phyloP scores from a whole-genome alignment of 495 filamentous ascomycete genomes.

The Penicillium odoratum region DNA sequence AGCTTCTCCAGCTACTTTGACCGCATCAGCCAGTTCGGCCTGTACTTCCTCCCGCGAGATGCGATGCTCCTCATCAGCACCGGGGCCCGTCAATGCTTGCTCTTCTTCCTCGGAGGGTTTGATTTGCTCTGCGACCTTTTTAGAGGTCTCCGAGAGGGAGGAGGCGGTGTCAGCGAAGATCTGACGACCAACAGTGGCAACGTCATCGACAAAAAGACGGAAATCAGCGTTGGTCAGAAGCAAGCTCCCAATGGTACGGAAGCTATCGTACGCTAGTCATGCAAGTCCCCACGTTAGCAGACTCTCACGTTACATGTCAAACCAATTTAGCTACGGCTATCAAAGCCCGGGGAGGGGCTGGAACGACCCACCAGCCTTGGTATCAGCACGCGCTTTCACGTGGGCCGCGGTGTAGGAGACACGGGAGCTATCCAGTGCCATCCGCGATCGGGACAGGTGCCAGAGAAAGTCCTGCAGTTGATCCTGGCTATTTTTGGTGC shows the following conservation, averaged over 20 bases:
- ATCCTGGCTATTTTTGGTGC: conserved; percentile 80
- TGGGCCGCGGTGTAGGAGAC: conserved; percentile 61
- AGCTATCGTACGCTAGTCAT: conserved; percentile 70
- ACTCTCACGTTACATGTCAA: neutral
- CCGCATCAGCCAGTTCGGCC: conserved; percentile 62
- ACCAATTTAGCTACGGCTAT: neutral
- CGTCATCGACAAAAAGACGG: conserved; percentile 79
- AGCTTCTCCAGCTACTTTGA: conserved; percentile 62
- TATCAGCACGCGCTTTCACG: conserved; percentile 73
- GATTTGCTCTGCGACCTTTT: conserved; percentile 67
- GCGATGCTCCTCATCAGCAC: conserved; percentile 52
- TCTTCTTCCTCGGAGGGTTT: conserved; percentile 65
- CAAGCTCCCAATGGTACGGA: conserved; percentile 79
- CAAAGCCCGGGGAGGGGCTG: neutral
- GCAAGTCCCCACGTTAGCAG: conserved; percentile 21
- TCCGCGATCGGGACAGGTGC: conserved; percentile 70
- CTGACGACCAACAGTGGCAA: conserved; percentile 75
- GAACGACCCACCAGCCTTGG: conserved; percentile 63
- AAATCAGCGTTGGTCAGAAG: conserved; percentile 90
- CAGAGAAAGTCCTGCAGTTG: conserved; percentile 90
- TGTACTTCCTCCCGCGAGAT: conserved; percentile 61
- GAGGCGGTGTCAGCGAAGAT: conserved; percentile 87
- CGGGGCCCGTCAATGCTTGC: conserved; percentile 56
- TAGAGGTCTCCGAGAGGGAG: conserved; percentile 68
- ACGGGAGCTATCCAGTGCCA: conserved; percentile 67